Percentiles rank a stretch among this genome's conserved stretches.
phyloP scores from a whole-genome alignment of 2,329 filamentous ascomycete species.

The Myriosclerotinia duriaeana region DNA sequence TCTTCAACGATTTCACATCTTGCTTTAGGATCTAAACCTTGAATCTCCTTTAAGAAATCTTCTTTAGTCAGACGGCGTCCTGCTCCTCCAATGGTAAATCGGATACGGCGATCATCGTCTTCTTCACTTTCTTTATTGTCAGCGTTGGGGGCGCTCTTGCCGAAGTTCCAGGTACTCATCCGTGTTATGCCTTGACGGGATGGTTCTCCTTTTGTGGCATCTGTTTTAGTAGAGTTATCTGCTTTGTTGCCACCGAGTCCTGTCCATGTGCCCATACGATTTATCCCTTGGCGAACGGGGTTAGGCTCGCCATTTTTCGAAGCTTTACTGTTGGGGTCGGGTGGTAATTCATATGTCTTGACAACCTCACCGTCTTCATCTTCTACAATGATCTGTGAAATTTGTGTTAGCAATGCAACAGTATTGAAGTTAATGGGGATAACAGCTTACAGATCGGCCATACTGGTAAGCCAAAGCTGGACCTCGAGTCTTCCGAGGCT shows the following conservation, averaged over 20 bases:
- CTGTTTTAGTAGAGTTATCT: constrained; percentile 14
- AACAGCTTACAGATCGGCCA: constrained; percentile 65
- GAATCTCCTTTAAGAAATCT: constrained; percentile 74
- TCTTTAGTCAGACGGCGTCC: constrained; percentile 75
- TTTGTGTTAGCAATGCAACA: constrained; percentile 26
- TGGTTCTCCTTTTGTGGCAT: constrained; percentile 8
- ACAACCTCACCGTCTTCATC: constrained; percentile 84
- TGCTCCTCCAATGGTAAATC: constrained; percentile 74
- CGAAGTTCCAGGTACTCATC: constrained; percentile 38
- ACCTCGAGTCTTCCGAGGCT: constrained; percentile 56
- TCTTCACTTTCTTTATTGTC: constrained; percentile 46
- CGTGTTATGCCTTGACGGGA: constrained; percentile 35
- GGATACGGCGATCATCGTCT: constrained; percentile 68
- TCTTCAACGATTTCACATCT: constrained; percentile 38
- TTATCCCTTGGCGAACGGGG: constrained; percentile 34
- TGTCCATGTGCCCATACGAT: constrained; percentile 36
- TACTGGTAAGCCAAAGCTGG: constrained; percentile 84
- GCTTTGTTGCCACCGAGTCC: constrained; percentile 30
- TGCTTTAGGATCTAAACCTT: constrained; percentile 67
- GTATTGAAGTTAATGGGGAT: neutral
- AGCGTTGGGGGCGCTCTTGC: constrained; percentile 24
- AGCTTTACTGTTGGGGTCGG: constrained; percentile 35
- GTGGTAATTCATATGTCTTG: constrained; percentile 75
- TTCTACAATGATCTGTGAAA: constrained; percentile 72
- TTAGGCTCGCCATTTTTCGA: constrained; percentile 26